Evolutionary conservation across 75 land plant genomes (phyloP).

Genomic region (Chamaecyparis obtusa): DNA sequence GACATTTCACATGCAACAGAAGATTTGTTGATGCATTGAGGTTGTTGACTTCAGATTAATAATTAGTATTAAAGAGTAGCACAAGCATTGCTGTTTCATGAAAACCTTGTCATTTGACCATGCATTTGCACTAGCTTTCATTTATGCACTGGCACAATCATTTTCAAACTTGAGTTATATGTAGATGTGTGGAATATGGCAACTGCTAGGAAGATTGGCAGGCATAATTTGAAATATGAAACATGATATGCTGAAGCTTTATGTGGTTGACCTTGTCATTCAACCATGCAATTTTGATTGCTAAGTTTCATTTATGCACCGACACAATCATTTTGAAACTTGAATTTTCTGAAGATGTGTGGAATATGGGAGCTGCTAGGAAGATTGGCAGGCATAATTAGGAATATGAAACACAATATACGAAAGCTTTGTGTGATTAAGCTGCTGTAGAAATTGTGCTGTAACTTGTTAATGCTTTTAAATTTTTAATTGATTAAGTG

Average conservation of each 20-base stretch:
- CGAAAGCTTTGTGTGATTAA: background rate
- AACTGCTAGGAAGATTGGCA: background rate
- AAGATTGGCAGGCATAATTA: background rate
- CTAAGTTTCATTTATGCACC: background rate
- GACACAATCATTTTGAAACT: background rate
- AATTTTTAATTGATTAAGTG: background rate
- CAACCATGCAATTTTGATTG: background rate
- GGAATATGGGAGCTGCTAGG: background rate
- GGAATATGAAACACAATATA: background rate
- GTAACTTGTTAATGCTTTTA: background rate
- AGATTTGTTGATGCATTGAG: background rate
- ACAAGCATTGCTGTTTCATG: background rate
- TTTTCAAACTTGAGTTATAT: background rate
- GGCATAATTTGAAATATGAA: background rate
- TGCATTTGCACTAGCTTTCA: background rate
- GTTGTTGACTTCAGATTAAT: background rate
- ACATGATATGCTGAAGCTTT: background rate
- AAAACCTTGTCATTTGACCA: background rate
- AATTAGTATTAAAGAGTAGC: background rate
- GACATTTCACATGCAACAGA: background rate
- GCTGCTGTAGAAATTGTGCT: background rate
- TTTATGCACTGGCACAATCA: background rate
- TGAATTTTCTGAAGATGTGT: background rate
- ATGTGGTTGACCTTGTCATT: background rate
- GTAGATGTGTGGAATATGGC: background rate